These are phyloP conservation scores for Urostyla sp. DNA, from an alignment of 73 alveolate genomes.

Conservation along the genomic window DNA sequence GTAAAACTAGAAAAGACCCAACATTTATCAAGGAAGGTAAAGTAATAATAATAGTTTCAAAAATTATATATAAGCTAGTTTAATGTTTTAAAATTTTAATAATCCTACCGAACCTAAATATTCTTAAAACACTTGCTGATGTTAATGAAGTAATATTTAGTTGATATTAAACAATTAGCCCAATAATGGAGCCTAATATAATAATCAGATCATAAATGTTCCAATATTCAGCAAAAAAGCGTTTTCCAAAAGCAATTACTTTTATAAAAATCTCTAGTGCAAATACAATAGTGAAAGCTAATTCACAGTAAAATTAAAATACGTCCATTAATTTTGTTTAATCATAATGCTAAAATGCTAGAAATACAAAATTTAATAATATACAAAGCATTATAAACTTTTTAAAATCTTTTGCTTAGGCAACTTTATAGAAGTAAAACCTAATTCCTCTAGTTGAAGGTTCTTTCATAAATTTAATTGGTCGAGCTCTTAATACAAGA, in stretches of 20 bases:
- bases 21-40: slow-evolving; percentile 46
- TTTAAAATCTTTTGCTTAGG: background rate
- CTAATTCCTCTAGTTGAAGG: background rate
- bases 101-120: slow-evolving; percentile 55
- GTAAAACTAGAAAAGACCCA: slow-evolving; percentile 24
- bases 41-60: slow-evolving; percentile 33
- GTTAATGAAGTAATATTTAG: slow-evolving; percentile 17
- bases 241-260: slow-evolving; percentile 31
- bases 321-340: background rate
- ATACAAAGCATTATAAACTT: background rate
- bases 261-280: slow-evolving; percentile 51
- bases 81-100: slow-evolving; percentile 21
- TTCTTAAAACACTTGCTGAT: slow-evolving; percentile 43
- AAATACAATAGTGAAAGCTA: slow-evolving; percentile 41
- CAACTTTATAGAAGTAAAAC: background rate
- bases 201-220: slow-evolving; percentile 64
- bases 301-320: background rate
- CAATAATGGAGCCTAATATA: slow-evolving; percentile 63
- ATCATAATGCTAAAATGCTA: background rate
- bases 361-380: background rate
- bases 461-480: background rate
- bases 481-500: background rate
- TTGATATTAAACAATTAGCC: slow-evolving; percentile 24
- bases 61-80: background rate
- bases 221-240: slow-evolving; percentile 52